These are phyloP conservation scores for Lentinula raphanica DNA, from an alignment of 768 basidiomycete species.

Conservation along the genomic window DNA sequence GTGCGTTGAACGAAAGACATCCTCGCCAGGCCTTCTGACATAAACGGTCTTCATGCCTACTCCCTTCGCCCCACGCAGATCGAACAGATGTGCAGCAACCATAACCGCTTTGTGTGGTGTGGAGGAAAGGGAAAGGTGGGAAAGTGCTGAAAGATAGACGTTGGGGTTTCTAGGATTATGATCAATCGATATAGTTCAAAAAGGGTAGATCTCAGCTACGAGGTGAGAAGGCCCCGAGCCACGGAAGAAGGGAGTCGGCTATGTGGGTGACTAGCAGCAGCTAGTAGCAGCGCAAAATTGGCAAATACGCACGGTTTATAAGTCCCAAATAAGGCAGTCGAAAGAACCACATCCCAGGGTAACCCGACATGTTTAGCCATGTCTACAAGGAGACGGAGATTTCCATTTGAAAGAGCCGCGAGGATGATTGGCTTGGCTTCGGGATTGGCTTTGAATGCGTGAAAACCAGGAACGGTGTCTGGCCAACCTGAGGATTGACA, in stretches of 20 bases:
- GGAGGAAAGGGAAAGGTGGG: conserved; percentile 39
- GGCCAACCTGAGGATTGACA: conserved; percentile 39
- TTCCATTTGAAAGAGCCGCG: conserved; percentile 59
- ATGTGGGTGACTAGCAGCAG: too few species aligned
- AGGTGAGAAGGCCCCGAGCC: too few species aligned
- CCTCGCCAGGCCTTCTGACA: conserved; percentile 46
- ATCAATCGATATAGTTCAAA: too few species aligned
- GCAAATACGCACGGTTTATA: conserved; percentile 52
- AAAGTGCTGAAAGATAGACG: conserved; percentile 44
- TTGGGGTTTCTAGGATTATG: conserved; percentile 37
- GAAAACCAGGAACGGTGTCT: conserved; percentile 45
- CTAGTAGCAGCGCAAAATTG: too few species aligned
- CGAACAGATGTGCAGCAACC: conserved; percentile 60
- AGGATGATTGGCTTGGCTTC: conserved; percentile 28
- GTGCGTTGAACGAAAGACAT: conserved; percentile 13
- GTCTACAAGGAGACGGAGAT: conserved; percentile 53
- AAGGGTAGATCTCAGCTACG: too few species aligned
- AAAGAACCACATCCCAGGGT: conserved; percentile 63
- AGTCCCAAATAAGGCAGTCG: conserved; percentile 51
- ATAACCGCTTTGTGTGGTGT: conserved; percentile 48
- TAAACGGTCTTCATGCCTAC: conserved; percentile 58
- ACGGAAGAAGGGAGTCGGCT: too few species aligned
- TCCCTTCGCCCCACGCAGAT: conserved; percentile 47
- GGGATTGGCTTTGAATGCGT: conserved; percentile 42
- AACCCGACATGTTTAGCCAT: conserved; percentile 60